Evolutionary conservation across 1,284 basidiomycete genomes (phyloP).

Genomic region (Rhodofomes roseus): DNA sequence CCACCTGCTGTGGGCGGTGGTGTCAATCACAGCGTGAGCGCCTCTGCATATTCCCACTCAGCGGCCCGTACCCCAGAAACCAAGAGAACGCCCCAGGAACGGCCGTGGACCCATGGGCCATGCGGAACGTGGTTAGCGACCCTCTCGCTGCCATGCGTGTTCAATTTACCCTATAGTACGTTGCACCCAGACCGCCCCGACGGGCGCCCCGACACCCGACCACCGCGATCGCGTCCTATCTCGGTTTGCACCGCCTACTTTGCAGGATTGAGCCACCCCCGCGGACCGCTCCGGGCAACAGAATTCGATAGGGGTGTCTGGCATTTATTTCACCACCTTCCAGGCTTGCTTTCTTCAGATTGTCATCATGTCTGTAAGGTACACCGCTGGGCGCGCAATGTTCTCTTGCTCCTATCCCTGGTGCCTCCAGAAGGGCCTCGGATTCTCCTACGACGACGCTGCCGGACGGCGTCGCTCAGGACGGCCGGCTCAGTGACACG

Average conservation of each 20-base stretch:
- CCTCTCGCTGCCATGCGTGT: background rate
- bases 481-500: background rate
- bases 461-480: background rate
- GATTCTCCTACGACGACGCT: too few species aligned
- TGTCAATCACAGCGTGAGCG: background rate
- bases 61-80: background rate
- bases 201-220: background rate
- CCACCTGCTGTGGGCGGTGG: background rate
- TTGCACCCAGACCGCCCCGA: background rate
- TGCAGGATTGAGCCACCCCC: background rate
- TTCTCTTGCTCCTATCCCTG: background rate
- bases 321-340: background rate
- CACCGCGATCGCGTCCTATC: too few species aligned
- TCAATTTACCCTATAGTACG: background rate
- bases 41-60: background rate
- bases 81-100: background rate
- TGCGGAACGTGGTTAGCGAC: background rate
- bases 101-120: background rate
- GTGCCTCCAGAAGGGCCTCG: background rate
- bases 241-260: too few species aligned
- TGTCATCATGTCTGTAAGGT: background rate
- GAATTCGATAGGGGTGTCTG: background rate
- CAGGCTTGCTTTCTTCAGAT: background rate
- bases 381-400: background rate
- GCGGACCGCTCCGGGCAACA: background rate